Evolutionary conservation across 495 filamentous ascomycete genomes (phyloP), one percentile per base, ranked within the genome.

Genomic region (Aspergillus nidulans): DNA sequence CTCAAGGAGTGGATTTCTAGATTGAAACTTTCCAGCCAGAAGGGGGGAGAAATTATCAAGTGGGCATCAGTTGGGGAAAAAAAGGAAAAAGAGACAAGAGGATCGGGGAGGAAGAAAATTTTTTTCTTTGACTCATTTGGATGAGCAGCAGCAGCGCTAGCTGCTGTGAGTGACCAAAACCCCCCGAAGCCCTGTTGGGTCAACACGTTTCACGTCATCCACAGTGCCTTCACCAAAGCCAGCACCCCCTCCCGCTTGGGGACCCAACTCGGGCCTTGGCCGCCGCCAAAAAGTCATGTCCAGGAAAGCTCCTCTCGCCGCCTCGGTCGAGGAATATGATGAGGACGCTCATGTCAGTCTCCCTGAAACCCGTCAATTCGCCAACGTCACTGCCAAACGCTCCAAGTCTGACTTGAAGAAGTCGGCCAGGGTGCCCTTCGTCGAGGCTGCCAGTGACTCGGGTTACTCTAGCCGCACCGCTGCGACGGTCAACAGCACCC

Each of bases 401-500:
- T 74, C 78, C 56, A 83, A 80, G 64, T 63, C 70, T 50, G 73
- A 75, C 59, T 57, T 70, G 39, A 71, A 60, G 20, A 49, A 32
- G 68, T 58, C 62, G 49, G 56, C 64, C 43, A 62, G 62, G 49
- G 64, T 65, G 54, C 64, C 63, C 57, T 67, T 69, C 51, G 62
- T 69, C 44, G 81, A 84, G 65, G 69, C 71, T 59, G 73, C 73
- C 52, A 84, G 80, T 68, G 83, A 86, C 68, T 85, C 81, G 39
- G 83, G 82, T 51, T 85, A 85, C 74, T 85, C 82, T 57, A 84
- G 77, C 75, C 83, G 78, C 68, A 85, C 79, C 56, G 71, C 74
- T 55, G 79, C 80, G 60, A 81, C 81, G 24, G 70, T 69, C 57
- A 73, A 71, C 64, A 80, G 76, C 68, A 75, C 77, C 70, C 75